Percentiles rank a stretch among this genome's conserved stretches.
phyloP scores from a whole-genome alignment of 1,284 basidiomycete species.

The Apiotrichum akiyoshidainum region DNA sequence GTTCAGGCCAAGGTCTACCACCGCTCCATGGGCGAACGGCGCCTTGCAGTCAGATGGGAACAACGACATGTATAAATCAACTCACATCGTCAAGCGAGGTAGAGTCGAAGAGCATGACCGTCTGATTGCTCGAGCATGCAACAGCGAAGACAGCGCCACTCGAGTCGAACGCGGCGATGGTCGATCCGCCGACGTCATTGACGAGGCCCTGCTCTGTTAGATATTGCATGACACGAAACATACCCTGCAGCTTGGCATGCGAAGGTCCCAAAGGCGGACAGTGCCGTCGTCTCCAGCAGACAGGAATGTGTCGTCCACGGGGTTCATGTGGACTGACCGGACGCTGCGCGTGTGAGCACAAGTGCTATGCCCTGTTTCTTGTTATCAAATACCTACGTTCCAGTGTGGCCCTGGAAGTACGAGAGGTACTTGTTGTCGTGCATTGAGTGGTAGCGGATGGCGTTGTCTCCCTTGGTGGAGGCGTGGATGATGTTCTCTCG shows the following conservation, averaged over 20 bases:
- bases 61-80: background rate
- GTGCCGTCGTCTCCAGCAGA: conserved; percentile 91
- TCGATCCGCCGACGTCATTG: conserved; percentile 59
- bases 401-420: conserved; percentile 93
- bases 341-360: conserved; percentile 55
- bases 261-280: conserved; percentile 94
- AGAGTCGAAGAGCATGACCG: conserved; percentile 83
- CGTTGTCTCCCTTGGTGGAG: conserved; percentile 86
- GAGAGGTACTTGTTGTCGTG: conserved; percentile 94
- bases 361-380: no score
- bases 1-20: conserved; percentile 72
- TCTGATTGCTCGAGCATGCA: conserved; percentile 73
- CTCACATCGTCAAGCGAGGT: conserved; percentile 75
- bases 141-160: conserved; percentile 90
- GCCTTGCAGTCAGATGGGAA: conserved; percentile 48
- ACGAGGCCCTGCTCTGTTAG: conserved; percentile 48
- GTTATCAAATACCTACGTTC: conserved; percentile 50
- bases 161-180: conserved; percentile 85
- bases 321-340: conserved; percentile 84
- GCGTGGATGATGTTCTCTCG: conserved; percentile 80
- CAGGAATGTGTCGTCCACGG: conserved; percentile 91
- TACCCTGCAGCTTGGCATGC: conserved; percentile 67
- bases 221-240: conserved; percentile 15
- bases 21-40: conserved; percentile 72
- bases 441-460: conserved; percentile 87